A percentile compares a stretch with the other conserved stretches of the same genome.
phyloP scores from a whole-genome alignment of 2,329 filamentous ascomycete genomes.

The Bipolaris sorokiniana region DNA sequence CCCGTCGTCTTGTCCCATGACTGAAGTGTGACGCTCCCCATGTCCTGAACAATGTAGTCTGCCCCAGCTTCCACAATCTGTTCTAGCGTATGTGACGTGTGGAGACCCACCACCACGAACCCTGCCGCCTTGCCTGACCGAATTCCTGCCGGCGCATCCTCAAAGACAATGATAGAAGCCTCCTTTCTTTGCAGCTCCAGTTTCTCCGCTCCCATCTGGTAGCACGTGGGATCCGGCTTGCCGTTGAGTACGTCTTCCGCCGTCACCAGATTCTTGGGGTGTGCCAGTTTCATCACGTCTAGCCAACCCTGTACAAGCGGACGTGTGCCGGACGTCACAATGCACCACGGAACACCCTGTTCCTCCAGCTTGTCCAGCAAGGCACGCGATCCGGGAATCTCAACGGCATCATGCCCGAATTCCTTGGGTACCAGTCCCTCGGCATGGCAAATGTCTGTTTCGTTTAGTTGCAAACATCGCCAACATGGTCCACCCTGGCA shows the following conservation, averaged over 20 bases:
- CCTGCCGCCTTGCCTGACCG: conserved; percentile 82
- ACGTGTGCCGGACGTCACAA: conserved; percentile 64
- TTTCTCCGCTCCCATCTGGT: conserved; percentile 52
- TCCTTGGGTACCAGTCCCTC: conserved; percentile 79
- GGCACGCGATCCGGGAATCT: conserved; percentile 81
- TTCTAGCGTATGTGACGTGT: conserved; percentile 79
- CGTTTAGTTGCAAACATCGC: background rate
- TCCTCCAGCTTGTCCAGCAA: conserved; percentile 72
- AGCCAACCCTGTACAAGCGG: conserved; percentile 59
- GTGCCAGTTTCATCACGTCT: conserved; percentile 56
- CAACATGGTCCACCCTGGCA: background rate
- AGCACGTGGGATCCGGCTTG: conserved; percentile 60
- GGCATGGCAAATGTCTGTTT: conserved; percentile 74
- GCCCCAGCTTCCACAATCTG: conserved; percentile 77
- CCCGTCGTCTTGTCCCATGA: conserved; percentile 61
- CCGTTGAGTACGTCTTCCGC: conserved; percentile 58
- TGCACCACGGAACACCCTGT: conserved; percentile 76
- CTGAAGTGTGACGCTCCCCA: conserved; percentile 72
- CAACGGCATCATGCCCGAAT: conserved; percentile 77
- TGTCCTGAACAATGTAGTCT: conserved; percentile 84
- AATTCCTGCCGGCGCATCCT: conserved; percentile 89
- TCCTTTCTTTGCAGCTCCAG: conserved; percentile 52
- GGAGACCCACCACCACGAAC: conserved; percentile 81
- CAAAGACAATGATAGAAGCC: conserved; percentile 72
- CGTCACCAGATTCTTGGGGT: conserved; percentile 55